phyloP scores from a whole-genome alignment of 73 alveolate species.

The Tetrahymena thermophila region DNA sequence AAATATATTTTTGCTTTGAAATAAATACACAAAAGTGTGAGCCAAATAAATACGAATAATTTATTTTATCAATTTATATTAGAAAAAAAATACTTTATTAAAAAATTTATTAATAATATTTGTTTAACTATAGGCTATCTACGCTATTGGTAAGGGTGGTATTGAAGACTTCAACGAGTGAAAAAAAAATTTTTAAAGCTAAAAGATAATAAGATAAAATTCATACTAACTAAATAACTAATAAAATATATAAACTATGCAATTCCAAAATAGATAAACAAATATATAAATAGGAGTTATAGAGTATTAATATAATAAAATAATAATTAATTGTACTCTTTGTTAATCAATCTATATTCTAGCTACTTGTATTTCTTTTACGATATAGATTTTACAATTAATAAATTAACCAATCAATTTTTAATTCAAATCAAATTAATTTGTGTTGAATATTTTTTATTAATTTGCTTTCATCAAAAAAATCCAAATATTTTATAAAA shows the following conservation, averaged over 20 bases:
- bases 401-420: too few relatives aligned
- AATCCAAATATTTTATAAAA: too few relatives aligned
- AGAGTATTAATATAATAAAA: background rate
- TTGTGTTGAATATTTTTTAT: too few relatives aligned
- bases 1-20: background rate
- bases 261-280: background rate
- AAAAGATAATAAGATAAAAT: background rate
- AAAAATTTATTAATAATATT: background rate
- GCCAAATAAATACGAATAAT: too few relatives aligned
- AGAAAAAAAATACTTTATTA: background rate
- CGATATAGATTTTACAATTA: background rate
- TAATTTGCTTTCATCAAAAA: too few relatives aligned
- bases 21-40: background rate
- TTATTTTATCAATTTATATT: background rate
- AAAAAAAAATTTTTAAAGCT: background rate
- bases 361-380: background rate
- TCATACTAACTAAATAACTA: background rate
- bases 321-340: background rate
- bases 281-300: background rate
- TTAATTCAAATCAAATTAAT: too few relatives aligned
- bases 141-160: background rate
- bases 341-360: background rate
- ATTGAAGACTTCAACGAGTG: background rate
- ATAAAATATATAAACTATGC: background rate
- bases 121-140: background rate